Conservation (phyloP, 2,329 filamentous ascomycete species). For the Phyllosticta citrichinensis region DNA sequence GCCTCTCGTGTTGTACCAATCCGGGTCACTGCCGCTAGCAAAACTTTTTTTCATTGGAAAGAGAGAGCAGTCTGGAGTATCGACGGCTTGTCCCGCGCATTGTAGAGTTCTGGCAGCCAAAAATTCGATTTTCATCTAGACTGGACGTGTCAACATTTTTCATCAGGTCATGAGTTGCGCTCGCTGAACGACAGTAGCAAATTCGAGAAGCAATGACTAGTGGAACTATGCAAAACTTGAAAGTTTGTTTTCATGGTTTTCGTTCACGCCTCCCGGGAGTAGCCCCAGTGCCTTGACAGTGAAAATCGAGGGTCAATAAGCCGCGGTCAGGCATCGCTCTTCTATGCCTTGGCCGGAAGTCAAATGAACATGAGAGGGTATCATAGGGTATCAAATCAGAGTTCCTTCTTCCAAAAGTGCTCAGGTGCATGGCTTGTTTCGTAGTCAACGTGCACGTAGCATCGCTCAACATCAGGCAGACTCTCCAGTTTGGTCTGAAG, state of each 20-base stretch:
- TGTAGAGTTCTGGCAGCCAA: neutral
- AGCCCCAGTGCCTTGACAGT: neutral
- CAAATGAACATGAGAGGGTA: neutral
- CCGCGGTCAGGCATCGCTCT: too few species aligned
- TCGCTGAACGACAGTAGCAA: neutral
- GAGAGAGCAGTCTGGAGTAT: neutral
- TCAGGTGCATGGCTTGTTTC: conserved; percentile 94
- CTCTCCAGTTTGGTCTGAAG: conserved; percentile 91
- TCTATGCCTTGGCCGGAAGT: too few species aligned
- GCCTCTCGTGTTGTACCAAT: neutral
- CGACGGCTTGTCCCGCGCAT: neutral
- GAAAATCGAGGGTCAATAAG: neutral
- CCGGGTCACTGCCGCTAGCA: neutral
- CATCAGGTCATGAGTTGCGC: neutral
- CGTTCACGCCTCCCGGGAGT: neutral
- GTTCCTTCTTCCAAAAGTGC: conserved; percentile 59
- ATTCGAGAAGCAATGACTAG: neutral
- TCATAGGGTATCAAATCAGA: conserved; percentile 27
- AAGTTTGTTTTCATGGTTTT: neutral
- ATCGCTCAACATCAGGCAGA: conserved; percentile 81
- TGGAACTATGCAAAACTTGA: neutral
- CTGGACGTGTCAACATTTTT: neutral
- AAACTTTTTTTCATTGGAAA: neutral
- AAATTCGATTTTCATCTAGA: neutral
- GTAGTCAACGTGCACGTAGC: conserved; percentile 95